These are phyloP conservation scores for Fraxinus quadrangulata DNA, from an alignment of 257 asterid genomes.

Conservation along the genomic window DNA sequence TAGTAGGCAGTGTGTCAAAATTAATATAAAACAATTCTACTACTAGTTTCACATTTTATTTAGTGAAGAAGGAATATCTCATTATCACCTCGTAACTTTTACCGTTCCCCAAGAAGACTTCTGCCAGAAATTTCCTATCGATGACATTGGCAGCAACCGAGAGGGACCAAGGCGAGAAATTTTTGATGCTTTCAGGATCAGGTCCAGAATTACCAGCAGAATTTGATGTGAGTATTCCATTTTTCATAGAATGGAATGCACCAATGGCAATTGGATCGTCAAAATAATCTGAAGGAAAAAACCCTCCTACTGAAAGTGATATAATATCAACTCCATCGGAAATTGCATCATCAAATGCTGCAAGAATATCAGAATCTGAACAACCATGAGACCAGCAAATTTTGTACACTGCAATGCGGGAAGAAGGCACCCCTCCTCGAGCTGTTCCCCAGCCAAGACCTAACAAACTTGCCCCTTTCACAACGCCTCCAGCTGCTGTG, in stretches of 20 bases:
- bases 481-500: constrained; percentile 42
- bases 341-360: constrained; percentile 42
- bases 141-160: constrained; percentile 48
- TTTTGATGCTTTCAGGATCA: constrained; percentile 22
- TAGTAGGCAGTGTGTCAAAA: background rate
- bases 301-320: constrained; percentile 42
- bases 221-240: constrained; percentile 45
- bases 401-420: constrained; percentile 43
- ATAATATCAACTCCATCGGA: constrained; percentile 40
- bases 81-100: constrained; percentile 19
- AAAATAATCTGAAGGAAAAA: constrained; percentile 30
- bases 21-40: background rate
- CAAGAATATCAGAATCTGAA: constrained; percentile 22
- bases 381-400: constrained; percentile 30
- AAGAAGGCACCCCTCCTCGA: constrained; percentile 49
- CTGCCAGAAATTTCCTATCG: constrained; percentile 40
- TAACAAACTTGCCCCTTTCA: constrained; percentile 39
- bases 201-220: constrained; percentile 51
- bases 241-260: constrained; percentile 47
- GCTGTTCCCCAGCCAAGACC: constrained; percentile 44
- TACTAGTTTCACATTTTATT: constrained; percentile 23
- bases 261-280: constrained; percentile 49
- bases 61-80: no score
- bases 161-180: constrained; percentile 45
- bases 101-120: constrained; percentile 5